A percentile compares a stretch with the other conserved stretches of the same genome.
Conservation (phyloP, 1,284 basidiomycete species). For the Laetiporus sulphureus region DNA sequence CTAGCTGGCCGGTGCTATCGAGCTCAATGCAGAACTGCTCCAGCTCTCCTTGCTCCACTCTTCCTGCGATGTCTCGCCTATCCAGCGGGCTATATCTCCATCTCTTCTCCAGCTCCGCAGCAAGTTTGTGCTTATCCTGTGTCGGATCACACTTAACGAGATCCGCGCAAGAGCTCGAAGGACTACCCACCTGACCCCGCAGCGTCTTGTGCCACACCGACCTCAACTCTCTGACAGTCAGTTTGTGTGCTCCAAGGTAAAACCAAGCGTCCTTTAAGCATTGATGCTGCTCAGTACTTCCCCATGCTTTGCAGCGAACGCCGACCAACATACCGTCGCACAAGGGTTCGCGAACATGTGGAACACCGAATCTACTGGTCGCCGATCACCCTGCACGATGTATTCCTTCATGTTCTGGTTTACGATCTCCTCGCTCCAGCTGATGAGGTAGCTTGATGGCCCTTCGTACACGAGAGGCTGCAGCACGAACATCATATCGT, state of each 20-base stretch:
- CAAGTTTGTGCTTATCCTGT: conserved; percentile 13
- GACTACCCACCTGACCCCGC: conserved; percentile 10
- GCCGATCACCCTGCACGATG: conserved; percentile 22
- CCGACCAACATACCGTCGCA: conserved; percentile 5
- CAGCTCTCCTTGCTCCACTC: conserved; percentile 16
- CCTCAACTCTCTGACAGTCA: conserved; percentile 10
- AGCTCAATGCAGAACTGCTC: conserved; percentile 23
- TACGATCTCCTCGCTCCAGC: conserved; percentile 36
- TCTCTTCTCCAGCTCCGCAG: conserved; percentile 10
- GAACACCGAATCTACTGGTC: conserved; percentile 16
- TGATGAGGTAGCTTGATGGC: conserved; percentile 38
- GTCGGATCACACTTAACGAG: neutral
- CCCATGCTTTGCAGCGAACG: neutral
- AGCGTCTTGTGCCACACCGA: conserved; percentile 18
- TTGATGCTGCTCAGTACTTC: neutral
- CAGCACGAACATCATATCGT: conserved; percentile 39
- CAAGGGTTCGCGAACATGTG: conserved; percentile 35
- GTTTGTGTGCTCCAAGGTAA: conserved; percentile 21
- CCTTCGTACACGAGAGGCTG: conserved; percentile 48
- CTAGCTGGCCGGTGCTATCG: conserved; percentile 9
- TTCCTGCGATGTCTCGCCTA: conserved; percentile 9
- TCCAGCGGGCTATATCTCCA: conserved; percentile 13
- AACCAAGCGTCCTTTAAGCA: conserved; percentile 18
- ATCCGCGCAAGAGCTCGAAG: neutral
- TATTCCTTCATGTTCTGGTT: conserved; percentile 29